Evolutionary conservation across 2,329 filamentous ascomycete genomes (phyloP).

Genomic region (Trichoderma sp.): DNA sequence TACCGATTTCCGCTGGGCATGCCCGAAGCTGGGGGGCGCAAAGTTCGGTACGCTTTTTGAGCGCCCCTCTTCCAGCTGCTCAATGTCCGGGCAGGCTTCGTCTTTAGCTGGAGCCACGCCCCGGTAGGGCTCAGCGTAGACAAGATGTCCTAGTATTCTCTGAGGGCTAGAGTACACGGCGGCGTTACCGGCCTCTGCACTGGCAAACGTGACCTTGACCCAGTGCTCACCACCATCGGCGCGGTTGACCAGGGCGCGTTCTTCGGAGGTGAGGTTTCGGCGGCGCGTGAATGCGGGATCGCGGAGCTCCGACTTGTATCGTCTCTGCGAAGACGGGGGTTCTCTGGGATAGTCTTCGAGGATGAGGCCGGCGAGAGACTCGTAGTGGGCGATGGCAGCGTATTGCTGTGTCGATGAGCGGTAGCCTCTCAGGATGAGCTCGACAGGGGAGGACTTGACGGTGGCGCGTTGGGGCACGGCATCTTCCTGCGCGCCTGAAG

Average conservation of each 20-base stretch:
- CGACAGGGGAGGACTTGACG: conserved; percentile 52
- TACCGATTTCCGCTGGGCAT: conserved; percentile 30
- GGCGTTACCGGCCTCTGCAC: conserved; percentile 65
- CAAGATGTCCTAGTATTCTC: conserved; percentile 65
- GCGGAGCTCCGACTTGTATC: conserved; percentile 72
- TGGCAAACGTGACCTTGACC: conserved; percentile 85
- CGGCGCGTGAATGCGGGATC: conserved; percentile 69
- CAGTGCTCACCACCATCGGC: conserved; percentile 85
- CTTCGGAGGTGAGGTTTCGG: conserved; percentile 64
- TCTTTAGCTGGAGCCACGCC: conserved; percentile 64
- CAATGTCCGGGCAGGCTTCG: conserved; percentile 57
- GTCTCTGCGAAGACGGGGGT: conserved; percentile 66
- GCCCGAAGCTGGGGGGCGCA: conserved; percentile 24
- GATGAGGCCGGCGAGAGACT: conserved; percentile 79
- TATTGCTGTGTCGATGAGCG: conserved; percentile 65
- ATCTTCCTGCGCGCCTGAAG: conserved; percentile 40
- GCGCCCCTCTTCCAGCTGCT: conserved; percentile 37
- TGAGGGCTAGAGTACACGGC: conserved; percentile 70
- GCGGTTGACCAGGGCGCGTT: conserved; percentile 75
- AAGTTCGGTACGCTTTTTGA: conserved; percentile 38
- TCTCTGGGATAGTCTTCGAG: conserved; percentile 91
- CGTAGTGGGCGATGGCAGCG: conserved; percentile 85
- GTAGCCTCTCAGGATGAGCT: conserved; percentile 85
- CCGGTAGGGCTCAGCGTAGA: conserved; percentile 69
- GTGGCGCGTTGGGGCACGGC: conserved; percentile 35